Evolutionary conservation across 2,329 filamentous ascomycete genomes (phyloP), one percentile per base, ranked within the genome.

Genomic region (Calonectria hongkongensis): DNA sequence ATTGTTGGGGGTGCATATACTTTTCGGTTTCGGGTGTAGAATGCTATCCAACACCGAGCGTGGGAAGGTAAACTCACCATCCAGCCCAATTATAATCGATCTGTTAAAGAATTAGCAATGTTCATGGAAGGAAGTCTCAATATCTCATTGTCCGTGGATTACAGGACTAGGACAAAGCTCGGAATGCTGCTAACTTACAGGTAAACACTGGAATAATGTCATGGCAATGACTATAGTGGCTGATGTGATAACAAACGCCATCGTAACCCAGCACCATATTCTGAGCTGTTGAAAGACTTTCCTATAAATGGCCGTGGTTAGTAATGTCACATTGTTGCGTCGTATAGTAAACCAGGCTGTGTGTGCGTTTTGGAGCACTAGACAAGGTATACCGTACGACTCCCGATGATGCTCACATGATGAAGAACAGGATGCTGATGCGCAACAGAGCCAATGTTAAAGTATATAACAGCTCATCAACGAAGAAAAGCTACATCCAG

Each of bases 201-300:
- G 54, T 2, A 60, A 16, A n/a, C 54, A 60, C 36, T 60, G 54
- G 16, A 60, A 28, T 9, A 41, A 18, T 60, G 54, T 60, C 54
- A 60, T 60, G 3, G 21, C 39, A 41, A 60, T 60, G 1, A 60
- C 8, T 4, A 60, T 60, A 2, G 21, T 41, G 6, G 54, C 54
- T 5, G 54, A 60, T 28, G 54, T 60, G n/a, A 60, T 41, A 3
- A 60, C 54, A 41, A 60, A 60, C 28, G 54, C 54, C 54, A 60
- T 60, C 2, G 54, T 41, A 18, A 9, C 33, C 54, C 54, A 60
- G 3, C 54, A 60, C 54, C 54, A 60, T 10, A 60, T 28, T 60
- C 21, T 60, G 13, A 60, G 33, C n/a, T 21, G 54, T 28, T 39
- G 33, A 41, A 60, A 60, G 0, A 60, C 8, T 9, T 60, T 60